Evolutionary conservation across 1,284 basidiomycete species (phyloP).

Genomic region (Pseudozyma flocculosa): DNA sequence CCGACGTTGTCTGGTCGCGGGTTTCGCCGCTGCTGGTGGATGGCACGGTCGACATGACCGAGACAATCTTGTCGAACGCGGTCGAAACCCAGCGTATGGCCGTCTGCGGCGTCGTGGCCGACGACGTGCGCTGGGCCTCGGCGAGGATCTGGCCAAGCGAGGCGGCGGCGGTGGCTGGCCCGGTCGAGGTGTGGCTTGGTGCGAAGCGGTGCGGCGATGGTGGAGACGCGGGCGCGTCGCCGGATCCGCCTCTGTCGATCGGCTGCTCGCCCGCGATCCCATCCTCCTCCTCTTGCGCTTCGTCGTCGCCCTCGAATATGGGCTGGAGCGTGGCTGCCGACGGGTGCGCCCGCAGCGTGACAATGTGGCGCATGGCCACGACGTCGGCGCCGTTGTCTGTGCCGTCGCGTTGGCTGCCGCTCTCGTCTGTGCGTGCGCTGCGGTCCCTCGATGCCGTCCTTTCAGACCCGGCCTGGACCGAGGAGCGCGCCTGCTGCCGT

Average conservation of each 20-base stretch:
- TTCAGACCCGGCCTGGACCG: too few relatives aligned
- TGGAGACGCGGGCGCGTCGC: too few relatives aligned
- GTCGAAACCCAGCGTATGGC: slow-evolving; percentile 28
- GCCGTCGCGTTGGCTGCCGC: slow-evolving; percentile 3
- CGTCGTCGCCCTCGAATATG: not conserved
- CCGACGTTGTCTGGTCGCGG: not conserved
- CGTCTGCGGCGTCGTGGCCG: slow-evolving; percentile 5
- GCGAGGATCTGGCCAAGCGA: slow-evolving; percentile 12
- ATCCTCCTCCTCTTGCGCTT: not conserved
- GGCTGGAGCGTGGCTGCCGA: too few relatives aligned
- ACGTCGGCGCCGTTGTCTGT: slow-evolving; percentile 13
- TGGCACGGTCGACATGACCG: slow-evolving; percentile 9
- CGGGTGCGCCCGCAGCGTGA: slow-evolving; percentile 15
- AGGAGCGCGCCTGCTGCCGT: too few relatives aligned
- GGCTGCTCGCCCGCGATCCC: not conserved
- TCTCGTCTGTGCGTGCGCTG: not conserved
- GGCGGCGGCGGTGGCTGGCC: not conserved
- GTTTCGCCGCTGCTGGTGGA: not conserved
- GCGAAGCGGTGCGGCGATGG: not conserved
- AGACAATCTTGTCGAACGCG: slow-evolving; percentile 42
- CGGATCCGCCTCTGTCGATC: too few relatives aligned
- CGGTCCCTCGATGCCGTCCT: not conserved
- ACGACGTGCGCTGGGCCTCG: slow-evolving; percentile 6
- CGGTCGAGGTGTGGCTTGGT: not conserved
- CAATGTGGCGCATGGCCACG: slow-evolving; percentile 18